Percentiles rank a stretch among this genome's conserved stretches.
phyloP scores from a whole-genome alignment of 2,329 filamentous ascomycete species.

The Fulvia fulva region DNA sequence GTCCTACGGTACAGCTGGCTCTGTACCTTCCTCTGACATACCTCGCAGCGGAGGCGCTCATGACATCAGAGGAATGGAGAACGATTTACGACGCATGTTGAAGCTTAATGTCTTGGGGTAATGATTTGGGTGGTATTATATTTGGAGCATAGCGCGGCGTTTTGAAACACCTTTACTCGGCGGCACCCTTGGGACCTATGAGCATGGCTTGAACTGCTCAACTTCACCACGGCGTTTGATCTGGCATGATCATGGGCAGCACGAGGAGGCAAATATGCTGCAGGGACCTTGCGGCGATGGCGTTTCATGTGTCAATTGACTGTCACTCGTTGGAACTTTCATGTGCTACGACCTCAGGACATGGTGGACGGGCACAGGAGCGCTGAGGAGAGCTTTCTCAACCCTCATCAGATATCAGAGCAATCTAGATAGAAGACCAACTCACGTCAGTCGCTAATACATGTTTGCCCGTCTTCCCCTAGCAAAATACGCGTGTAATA shows the following conservation, averaged over 20 bases:
- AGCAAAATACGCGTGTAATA: too few species aligned
- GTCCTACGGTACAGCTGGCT: conserved; percentile 8
- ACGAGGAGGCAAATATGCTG: not conserved
- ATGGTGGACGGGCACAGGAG: not conserved
- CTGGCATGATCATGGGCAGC: not conserved
- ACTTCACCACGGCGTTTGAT: not conserved
- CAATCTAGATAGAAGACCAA: conserved; percentile 28
- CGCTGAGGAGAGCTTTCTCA: not conserved
- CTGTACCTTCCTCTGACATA: conserved; percentile 5
- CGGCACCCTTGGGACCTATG: not conserved
- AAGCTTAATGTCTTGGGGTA: conserved; percentile 28
- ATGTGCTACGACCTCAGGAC: not conserved
- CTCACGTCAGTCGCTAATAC: conserved; percentile 23
- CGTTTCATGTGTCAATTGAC: not conserved
- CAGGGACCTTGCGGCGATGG: not conserved
- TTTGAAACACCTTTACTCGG: conserved; percentile 3
- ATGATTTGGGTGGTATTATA: conserved; percentile 9
- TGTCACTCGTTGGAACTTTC: conserved; percentile 7
- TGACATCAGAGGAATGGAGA: conserved; percentile 37
- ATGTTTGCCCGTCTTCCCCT: too few species aligned
- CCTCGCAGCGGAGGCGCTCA: conserved; percentile 6
- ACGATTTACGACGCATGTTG: conserved; percentile 40
- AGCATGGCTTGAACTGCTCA: conserved; percentile 3
- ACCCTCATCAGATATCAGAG: not conserved
- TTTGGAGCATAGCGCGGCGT: conserved; percentile 17